Evolutionary conservation across 495 filamentous ascomycete species (phyloP), one percentile per base, ranked within the genome.

Genomic region (Hypoxylon crocopeplum): DNA sequence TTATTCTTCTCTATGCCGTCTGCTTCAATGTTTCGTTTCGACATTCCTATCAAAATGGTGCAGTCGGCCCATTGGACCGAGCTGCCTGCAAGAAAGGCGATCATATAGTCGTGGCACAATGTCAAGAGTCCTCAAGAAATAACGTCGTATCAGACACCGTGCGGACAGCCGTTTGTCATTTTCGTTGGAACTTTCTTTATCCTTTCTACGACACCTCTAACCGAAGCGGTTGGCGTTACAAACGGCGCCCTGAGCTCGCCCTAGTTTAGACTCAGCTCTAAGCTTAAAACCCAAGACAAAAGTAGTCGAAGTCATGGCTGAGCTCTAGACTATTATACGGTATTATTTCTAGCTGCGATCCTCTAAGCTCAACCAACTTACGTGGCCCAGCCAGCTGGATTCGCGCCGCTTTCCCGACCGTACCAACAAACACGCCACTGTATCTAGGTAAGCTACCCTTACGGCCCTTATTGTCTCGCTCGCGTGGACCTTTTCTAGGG

Each of bases 71-170:
- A 52, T 62, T 62, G 59, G 52, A 15, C 19, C 16, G 48, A 33
- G 29, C 40, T 1, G 2, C 44, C 36, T 64, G 49, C 44, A 60
- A 39, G 44, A 41, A 46, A 51, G 49, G 29, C 21, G 56, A 64
- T 64, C 56, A 21, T 7, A 22, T 27, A 12, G 16, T 60, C 56
- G 61, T 64, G 61, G 55, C 61, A 64, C 49, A 59, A 39, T 60
- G 3, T 6, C 33, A 15, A 36, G 44, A 42, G 13, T 13, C 33
- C 49, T n/a, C 7, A 33, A 25, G n/a, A 17, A 5, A 24, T 21
- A 5, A 37, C 54, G 44, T 54, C 30, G 38, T 54, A 64, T 53
- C 25, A 11, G 19, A 51, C 34, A 8, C 32, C 40, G n/a, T n/a
- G n/a, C n/a, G n/a, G n/a, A n/a, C n/a, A n/a, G n/a, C 37, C 19